Evolutionary conservation across 2,329 filamentous ascomycete species (phyloP), one percentile per base, ranked within the genome.

Genomic region (Tolypocladium capitatum): DNA sequence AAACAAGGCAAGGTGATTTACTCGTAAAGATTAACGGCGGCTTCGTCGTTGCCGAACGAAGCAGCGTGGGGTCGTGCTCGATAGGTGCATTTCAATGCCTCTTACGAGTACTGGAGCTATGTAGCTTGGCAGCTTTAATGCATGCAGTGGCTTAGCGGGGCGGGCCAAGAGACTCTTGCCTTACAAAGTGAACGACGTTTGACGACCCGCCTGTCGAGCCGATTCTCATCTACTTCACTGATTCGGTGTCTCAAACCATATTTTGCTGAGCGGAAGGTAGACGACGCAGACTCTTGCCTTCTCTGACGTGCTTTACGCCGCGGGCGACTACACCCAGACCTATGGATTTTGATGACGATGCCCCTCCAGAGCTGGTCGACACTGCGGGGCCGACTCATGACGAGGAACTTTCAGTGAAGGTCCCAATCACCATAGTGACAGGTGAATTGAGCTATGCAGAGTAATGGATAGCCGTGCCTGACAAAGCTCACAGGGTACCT

Each of bases 351-450:
- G 80, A 84, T 52, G 83, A 83, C 49, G 83, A 86, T 59, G 67
- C 73, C 48, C 82, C 83, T 47, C 81, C 84, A 50, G 75, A 83
- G 55, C 70, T 87, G 51, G 71, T 81, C 30, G 69, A 78, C 46
- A 68, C 71, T 5, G 52, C 53, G 45, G 63, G 52, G 52, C 58
- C 14, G 60, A 60, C 31, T 28, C 65, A 66, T 4, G 64, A 71
- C 18, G 69, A 74, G 42, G 76, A 80, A 51, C 71, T 74, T 43
- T 63, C 68, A 8, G 66, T 77, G 51, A 88, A 84, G 65, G 86
- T 91, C 1, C 86, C 86, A 18, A 87, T 92, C 53, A 91, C 86
- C 1, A 89, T 92, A 52, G 83, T 92, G 10, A 92, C 86, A 46
- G 86, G 83, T 81, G 69, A 51, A 63, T 4, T 9, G 13, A 31